Evolutionary conservation across 352 stramenopile species (phyloP).

Genomic region (Pythium coloratum): DNA sequence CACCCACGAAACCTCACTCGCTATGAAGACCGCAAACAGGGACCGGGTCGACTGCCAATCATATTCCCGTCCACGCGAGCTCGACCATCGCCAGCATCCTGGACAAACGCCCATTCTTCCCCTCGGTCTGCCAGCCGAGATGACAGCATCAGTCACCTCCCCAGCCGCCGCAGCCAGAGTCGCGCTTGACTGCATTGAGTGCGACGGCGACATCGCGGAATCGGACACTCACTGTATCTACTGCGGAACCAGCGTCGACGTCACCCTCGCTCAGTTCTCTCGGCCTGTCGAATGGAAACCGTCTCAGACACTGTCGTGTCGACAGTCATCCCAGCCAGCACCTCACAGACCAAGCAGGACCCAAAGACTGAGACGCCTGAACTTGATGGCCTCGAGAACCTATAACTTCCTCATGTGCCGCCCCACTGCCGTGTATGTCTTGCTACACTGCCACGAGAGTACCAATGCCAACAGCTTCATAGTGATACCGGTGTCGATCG

Average conservation of each 20-base stretch:
- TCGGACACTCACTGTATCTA: conserved; percentile 86
- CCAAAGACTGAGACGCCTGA: not conserved
- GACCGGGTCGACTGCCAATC: conserved; percentile 86
- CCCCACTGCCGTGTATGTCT: conserved; percentile 82
- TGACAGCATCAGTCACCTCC: conserved; percentile 22
- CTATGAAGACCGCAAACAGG: conserved; percentile 58
- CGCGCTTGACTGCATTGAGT: conserved; percentile 70
- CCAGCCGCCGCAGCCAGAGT: conserved; percentile 39
- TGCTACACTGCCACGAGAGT: conserved; percentile 78
- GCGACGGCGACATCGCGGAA: conserved; percentile 64
- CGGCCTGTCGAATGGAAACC: too few species aligned
- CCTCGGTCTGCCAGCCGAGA: too few species aligned
- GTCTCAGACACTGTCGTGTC: conserved; percentile 4
- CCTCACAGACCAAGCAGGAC: too few species aligned
- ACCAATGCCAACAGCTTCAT: conserved; percentile 74
- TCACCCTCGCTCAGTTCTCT: conserved; percentile 50
- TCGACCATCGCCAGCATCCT: conserved; percentile 68
- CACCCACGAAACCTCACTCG: too few species aligned
- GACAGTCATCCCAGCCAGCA: too few species aligned
- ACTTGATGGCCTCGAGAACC: conserved; percentile 71
- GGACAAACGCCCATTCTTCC: not conserved
- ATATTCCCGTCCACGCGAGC: conserved; percentile 86
- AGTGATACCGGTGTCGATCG: conserved; percentile 70
- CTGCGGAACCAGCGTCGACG: conserved; percentile 80
- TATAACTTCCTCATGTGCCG: conserved; percentile 82